A percentile compares a stretch with the other conserved stretches of the same genome.
These are phyloP conservation scores for Aspergillus proliferans DNA, from an alignment of 2,329 filamentous ascomycete genomes.

Conservation along the genomic window DNA sequence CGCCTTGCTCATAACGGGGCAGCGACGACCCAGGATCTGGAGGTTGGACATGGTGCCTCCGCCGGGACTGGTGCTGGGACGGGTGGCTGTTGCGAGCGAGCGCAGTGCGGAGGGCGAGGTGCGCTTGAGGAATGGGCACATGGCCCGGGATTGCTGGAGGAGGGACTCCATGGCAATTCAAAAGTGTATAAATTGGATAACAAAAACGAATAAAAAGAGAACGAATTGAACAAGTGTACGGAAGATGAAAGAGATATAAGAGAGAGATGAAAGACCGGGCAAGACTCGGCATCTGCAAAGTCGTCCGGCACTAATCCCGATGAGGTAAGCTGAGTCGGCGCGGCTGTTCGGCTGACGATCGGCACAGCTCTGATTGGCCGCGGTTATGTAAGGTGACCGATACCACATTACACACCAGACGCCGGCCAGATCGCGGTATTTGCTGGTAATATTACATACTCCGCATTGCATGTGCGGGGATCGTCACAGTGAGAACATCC, in stretches of 20 bases:
- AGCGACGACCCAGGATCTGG: slow-evolving; percentile 87
- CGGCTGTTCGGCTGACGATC: slow-evolving; percentile 8
- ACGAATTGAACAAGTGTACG: not conserved
- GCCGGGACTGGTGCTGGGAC: slow-evolving; percentile 61
- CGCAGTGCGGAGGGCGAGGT: slow-evolving; percentile 87
- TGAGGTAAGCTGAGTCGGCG: slow-evolving; percentile 1
- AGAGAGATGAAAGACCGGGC: slow-evolving; percentile 13
- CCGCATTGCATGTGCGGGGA: too few species aligned
- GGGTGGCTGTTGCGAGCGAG: slow-evolving; percentile 66
- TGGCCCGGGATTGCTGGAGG: slow-evolving; percentile 87
- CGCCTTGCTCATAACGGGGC: slow-evolving; percentile 98
- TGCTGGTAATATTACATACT: not conserved
- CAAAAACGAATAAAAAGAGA: not conserved
- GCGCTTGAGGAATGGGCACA: slow-evolving; percentile 97
- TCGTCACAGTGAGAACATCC: too few species aligned
- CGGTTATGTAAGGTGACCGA: not conserved
- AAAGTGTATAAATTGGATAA: not conserved
- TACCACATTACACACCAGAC: not conserved
- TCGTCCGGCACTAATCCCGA: slow-evolving; percentile 8
- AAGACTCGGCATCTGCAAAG: slow-evolving; percentile 6
- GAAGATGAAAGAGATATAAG: not conserved
- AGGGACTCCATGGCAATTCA: slow-evolving; percentile 71
- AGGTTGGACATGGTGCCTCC: slow-evolving; percentile 96
- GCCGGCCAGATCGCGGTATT: not conserved
- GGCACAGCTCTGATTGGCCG: slow-evolving; percentile 12